Evolutionary conservation across 2,329 filamentous ascomycete genomes (phyloP), one percentile per base, ranked within the genome.

Genomic region (Penicillium sp.): DNA sequence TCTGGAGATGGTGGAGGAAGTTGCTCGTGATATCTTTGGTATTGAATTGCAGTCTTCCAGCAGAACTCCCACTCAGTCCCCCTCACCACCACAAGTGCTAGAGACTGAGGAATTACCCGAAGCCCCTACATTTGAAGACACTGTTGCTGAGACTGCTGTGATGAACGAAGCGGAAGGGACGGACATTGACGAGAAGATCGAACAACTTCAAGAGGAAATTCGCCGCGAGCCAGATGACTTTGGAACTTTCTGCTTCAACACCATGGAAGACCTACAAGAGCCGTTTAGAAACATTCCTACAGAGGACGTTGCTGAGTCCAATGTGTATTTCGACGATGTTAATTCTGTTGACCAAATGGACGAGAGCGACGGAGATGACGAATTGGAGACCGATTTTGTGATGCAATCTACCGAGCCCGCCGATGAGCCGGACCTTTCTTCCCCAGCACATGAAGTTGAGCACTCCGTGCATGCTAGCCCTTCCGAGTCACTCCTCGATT

Each of bases 1-100:
- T 31, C 47, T 60, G 8, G 58, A 66, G 26, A 60, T 64, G 55
- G 63, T 68, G 1, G 62, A 65, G 9, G 65, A 68, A 44, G 63
- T 57, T 5, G 64, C 66, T 26, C 58, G 60, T 42, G 61, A 64
- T 35, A 59, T 65, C 24, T 67, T 67, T 29, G 63, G 59, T 8
- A 66, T 66, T 26, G 63, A 66, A 48, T 35, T 66, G 8, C 56
- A 56, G 14, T 65, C 57, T 35, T 53, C 60, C 24, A 27, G 42
- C 35, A 59, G 44, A 37, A 24, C 39, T 14, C 44, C 43, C 26
- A 21, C 39, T n/a, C 49, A 24, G n/a, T 61, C 60, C 13, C 59
- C 57, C 3, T 33, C n/a, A 2, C 42, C 55, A 3, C 26, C 55
- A 35, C 24, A 56, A 45, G 39, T 53, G 19, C 6, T 16, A 8